Conservation (phyloP, 495 filamentous ascomycete species). For the Tuber borchii region DNA sequence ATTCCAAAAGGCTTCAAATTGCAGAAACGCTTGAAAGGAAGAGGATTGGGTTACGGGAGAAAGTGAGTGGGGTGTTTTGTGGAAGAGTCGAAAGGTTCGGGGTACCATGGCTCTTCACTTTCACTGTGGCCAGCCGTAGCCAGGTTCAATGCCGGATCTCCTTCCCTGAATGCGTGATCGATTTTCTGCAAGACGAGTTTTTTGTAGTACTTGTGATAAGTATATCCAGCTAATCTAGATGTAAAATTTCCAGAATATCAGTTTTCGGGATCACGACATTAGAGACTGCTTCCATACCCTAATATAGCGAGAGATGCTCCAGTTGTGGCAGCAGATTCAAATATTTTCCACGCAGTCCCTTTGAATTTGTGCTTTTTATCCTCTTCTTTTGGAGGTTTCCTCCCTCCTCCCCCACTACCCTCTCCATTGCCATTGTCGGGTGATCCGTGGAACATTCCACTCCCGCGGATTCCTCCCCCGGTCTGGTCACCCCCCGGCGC, state of each 20-base stretch:
- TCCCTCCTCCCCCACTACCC: conserved; percentile 6
- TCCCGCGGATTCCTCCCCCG: conserved; percentile 7
- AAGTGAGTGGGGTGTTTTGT: background rate
- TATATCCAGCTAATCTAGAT: conserved; percentile 68
- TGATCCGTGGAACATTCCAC: conserved; percentile 2
- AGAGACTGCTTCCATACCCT: conserved; percentile 49
- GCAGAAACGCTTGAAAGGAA: background rate
- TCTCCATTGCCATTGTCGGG: background rate
- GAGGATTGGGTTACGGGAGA: conserved; percentile 14
- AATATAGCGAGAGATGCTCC: conserved; percentile 77
- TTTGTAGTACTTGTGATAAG: conserved; percentile 87
- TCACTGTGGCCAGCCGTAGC: conserved; percentile 61
- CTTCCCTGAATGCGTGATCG: conserved; percentile 83
- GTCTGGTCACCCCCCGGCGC: background rate
- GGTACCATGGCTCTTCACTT: conserved; percentile 41
- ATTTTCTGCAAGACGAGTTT: conserved; percentile 80
- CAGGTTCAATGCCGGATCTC: conserved; percentile 83
- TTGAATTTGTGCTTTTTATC: conserved; percentile 39
- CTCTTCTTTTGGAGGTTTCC: conserved; percentile 4
- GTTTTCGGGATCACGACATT: background rate
- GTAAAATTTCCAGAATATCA: conserved; percentile 13
- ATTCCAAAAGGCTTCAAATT: background rate
- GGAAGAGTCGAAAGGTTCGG: conserved; percentile 6
- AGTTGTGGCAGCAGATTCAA: conserved; percentile 79
- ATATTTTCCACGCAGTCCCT: conserved; percentile 64